Conservation (phyloP, 371 early-diverging fungal genomes). For the Mortierella sp. region DNA sequence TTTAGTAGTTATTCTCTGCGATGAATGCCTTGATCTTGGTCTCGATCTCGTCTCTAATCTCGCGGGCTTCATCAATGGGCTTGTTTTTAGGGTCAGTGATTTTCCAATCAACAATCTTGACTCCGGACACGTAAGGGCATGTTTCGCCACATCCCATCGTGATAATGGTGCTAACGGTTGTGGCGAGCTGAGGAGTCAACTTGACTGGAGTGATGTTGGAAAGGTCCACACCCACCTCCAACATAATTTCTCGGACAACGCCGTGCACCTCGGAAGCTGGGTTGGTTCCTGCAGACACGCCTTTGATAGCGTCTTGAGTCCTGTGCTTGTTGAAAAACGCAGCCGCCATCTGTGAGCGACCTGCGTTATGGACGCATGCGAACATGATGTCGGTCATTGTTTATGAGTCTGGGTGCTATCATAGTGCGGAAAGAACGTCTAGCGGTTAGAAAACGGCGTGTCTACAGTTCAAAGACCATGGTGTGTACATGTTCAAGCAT, state of each 20-base stretch:
- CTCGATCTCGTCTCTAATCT: constrained; percentile 54
- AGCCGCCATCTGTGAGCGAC: constrained; percentile 55
- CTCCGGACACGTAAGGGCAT: constrained; percentile 56
- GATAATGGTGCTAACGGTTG: constrained; percentile 35
- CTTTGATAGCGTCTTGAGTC: constrained; percentile 19
- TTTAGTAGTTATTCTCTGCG: background rate
- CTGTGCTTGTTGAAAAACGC: constrained; percentile 50
- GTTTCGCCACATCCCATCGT: constrained; percentile 65
- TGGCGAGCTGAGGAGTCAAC: constrained; percentile 48
- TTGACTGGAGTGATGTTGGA: constrained; percentile 37
- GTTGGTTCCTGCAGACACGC: constrained; percentile 55
- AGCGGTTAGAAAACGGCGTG: background rate
- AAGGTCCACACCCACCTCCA: constrained; percentile 44
- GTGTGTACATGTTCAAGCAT: background rate
- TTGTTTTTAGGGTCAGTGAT: constrained; percentile 54
- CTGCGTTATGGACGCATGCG: constrained; percentile 54
- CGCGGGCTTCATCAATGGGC: constrained; percentile 36
- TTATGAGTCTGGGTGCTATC: background rate
- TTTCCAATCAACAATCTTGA: constrained; percentile 52
- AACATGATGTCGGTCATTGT: constrained; percentile 40
- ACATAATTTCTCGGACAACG: constrained; percentile 35
- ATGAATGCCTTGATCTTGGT: constrained; percentile 36
- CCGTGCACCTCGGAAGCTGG: constrained; percentile 46
- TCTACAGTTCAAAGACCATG: background rate
- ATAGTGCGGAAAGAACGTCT: background rate